These are phyloP conservation scores for Colletotrichum sp. DNA, from an alignment of 2,329 filamentous ascomycete species.

Conservation along the genomic window DNA sequence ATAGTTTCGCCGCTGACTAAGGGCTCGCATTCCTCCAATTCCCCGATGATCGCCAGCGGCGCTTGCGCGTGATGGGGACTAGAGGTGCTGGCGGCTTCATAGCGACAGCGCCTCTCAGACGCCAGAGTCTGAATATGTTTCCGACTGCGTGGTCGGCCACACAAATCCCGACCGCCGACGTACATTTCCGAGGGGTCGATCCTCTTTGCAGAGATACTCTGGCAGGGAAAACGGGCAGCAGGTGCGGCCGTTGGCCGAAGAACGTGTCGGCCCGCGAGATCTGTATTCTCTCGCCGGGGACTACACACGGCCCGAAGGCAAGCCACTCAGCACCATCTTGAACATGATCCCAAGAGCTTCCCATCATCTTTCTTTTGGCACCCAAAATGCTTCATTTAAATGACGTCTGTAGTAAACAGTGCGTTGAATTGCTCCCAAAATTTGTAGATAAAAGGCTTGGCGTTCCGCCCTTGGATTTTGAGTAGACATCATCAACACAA, in stretches of 20 bases:
- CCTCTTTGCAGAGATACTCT: fast-evolving
- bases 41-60: background rate
- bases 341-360: background rate
- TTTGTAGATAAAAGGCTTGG: background rate
- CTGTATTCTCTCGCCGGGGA: background rate
- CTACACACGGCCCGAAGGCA: background rate
- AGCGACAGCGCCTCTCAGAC: background rate
- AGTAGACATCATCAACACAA: background rate
- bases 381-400: background rate
- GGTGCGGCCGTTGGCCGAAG: background rate
- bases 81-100: background rate
- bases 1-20: background rate
- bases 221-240: background rate
- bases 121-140: background rate
- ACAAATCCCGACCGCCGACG: background rate
- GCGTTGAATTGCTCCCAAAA: background rate
- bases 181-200: background rate
- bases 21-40: background rate
- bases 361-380: background rate
- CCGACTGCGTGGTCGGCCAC: background rate
- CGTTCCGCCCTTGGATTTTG: background rate
- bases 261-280: background rate
- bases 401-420: background rate
- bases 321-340: background rate
- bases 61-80: background rate